Evolutionary conservation across 2,329 filamentous ascomycete species (phyloP), one percentile per base, ranked within the genome.

Genomic region (Fusarium solani-melongenae): DNA sequence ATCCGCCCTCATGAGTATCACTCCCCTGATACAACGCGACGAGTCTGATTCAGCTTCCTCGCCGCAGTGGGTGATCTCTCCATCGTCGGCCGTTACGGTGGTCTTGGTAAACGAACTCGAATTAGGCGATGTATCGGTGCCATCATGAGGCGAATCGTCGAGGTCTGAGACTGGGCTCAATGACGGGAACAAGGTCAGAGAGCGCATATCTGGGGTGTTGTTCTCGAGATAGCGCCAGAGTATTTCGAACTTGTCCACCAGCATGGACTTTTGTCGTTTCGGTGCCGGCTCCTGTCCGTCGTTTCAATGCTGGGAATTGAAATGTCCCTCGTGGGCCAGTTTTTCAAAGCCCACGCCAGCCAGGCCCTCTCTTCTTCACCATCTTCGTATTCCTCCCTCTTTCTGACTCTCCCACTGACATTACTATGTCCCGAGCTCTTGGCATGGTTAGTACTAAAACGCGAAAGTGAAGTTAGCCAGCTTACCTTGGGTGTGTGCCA

Each of bases 311-410:
- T 69, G 5, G 33, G 41, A 22, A 69, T 36, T 6, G 66, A 61
- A 4, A 70, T 44, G 22, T 69, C 56, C 12, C n/a, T 65, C 7
- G 49, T 70, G 14, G 66, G 66, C 66, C 66, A 69, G 38, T 65
- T 65, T 20, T 46, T 34, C 4, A 57, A 36, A 5, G 33, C 58
- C 53, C 53, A 68, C n/a, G 8, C 14, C 22, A 41, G 15, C 33
- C 24, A n/a, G 8, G 8, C n/a, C 14, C 15, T 24, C 29, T 36
- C 24, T 27, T 27, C 39, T 6, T 20, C 41, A 4, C 51, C 39
- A 12, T 53, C 8, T 8, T 22, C 12, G 17, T 53, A 46, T 38
- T 68, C 51, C 12, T 53, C 34, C 33, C 27, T 6, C 17, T 64
- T 46, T 44, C 58, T 39, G 5, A 33, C 27, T 24, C 20, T 66